phyloP scores from a whole-genome alignment of 257 asterid species.

The Solanum tarapatanum region DNA sequence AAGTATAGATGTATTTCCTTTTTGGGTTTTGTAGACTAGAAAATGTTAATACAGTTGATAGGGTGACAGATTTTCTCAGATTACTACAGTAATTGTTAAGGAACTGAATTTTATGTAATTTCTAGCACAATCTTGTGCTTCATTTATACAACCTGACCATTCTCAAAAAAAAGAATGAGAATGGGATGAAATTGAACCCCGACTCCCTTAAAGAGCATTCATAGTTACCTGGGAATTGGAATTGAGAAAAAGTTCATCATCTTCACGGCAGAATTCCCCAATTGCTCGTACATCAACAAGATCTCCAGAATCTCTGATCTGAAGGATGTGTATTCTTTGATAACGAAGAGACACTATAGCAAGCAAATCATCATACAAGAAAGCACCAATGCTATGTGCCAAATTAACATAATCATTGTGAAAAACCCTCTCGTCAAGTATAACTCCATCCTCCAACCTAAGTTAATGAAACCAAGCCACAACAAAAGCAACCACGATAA shows the following conservation, averaged over 20 bases:
- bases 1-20: background rate
- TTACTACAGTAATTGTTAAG: background rate
- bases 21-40: background rate
- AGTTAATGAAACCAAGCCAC: slow-evolving; percentile 4
- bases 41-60: background rate
- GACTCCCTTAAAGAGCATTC: slow-evolving; percentile 6
- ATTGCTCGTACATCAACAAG: slow-evolving; percentile 76
- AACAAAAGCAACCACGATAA: slow-evolving; percentile 10
- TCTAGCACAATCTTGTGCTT: background rate
- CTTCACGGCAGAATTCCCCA: slow-evolving; percentile 90
- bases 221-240: slow-evolving; percentile 83
- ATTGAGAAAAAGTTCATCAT: slow-evolving; percentile 87
- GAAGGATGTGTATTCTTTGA: slow-evolving; percentile 92
- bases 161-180: background rate
- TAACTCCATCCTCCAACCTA: slow-evolving; percentile 85
- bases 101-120: background rate
- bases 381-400: slow-evolving; percentile 84
- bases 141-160: background rate
- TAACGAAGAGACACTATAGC: slow-evolving; percentile 87
- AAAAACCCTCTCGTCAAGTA: slow-evolving; percentile 84
- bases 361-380: slow-evolving; percentile 87
- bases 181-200: background rate
- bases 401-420: slow-evolving; percentile 80
- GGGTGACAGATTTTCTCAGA: background rate
- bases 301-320: slow-evolving; percentile 86